Percentiles rank a stretch among this genome's conserved stretches.
Evolutionary conservation across 257 asterid species (phyloP).

Genomic region (Ophiorrhiza pumila): DNA sequence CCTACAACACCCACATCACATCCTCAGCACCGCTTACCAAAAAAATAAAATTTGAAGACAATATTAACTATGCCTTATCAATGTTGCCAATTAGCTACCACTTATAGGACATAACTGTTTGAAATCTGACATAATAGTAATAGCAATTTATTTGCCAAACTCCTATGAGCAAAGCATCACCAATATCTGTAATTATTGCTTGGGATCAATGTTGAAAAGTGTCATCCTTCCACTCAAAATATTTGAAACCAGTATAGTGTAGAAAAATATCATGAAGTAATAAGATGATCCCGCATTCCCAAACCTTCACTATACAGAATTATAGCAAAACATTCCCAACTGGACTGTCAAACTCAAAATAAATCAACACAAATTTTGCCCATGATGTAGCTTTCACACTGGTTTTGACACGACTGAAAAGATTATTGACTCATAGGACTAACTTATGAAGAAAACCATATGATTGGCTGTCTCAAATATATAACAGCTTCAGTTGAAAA

Average conservation of each 20-base stretch:
- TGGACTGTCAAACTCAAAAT: neutral
- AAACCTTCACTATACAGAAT: neutral
- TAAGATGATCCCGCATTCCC: neutral
- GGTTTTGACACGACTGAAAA: neutral
- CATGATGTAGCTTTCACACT: neutral
- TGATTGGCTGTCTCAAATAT: neutral
- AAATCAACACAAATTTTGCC: neutral
- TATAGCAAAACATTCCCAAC: neutral
- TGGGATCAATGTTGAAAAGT: neutral
- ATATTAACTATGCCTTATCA: neutral
- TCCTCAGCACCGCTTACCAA: neutral
- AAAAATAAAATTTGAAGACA: too few relatives aligned
- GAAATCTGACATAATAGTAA: neutral
- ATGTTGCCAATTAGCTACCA: neutral
- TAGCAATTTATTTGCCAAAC: neutral
- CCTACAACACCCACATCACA: too few relatives aligned
- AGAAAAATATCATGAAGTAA: neutral
- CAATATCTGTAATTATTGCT: neutral
- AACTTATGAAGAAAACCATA: neutral
- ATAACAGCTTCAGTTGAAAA: neutral
- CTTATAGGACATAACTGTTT: neutral
- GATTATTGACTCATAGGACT: neutral
- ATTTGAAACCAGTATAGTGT: neutral
- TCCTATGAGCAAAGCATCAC: neutral
- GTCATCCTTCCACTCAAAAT: neutral